Evolutionary conservation across 1,284 basidiomycete species (phyloP).

Genomic region (Puccinia sorghi): DNA sequence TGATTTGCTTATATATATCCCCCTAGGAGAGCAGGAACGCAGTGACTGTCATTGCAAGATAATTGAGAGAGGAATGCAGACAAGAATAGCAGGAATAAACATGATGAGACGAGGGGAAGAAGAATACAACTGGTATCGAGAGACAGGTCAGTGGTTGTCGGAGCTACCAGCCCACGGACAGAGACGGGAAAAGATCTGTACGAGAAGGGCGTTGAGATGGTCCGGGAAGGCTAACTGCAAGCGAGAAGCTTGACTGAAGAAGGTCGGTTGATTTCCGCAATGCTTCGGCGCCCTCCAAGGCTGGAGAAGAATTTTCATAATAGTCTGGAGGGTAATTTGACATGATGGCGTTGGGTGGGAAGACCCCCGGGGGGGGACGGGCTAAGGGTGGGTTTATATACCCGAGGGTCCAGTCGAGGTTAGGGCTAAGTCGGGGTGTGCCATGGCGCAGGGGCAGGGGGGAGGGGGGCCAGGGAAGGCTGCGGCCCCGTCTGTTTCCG

Average conservation of each 20-base stretch:
- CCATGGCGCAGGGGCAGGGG: neutral
- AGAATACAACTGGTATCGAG: too few species aligned
- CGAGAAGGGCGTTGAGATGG: constrained; percentile 40
- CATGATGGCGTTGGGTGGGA: constrained; percentile 40
- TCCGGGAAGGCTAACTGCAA: neutral
- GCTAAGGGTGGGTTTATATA: neutral
- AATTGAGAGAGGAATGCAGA: too few species aligned
- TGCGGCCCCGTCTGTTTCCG: neutral
- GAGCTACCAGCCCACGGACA: constrained; percentile 49
- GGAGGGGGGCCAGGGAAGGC: neutral
- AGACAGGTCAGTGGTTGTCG: constrained; percentile 2
- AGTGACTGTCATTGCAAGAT: too few species aligned
- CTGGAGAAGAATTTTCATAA: neutral
- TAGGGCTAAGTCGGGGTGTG: neutral
- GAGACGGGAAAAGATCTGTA: constrained; percentile 2
- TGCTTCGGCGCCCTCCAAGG: constrained; percentile 48
- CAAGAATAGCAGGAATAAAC: neutral
- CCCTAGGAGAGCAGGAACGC: too few species aligned
- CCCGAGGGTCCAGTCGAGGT: neutral
- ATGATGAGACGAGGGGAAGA: neutral
- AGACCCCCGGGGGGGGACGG: too few species aligned
- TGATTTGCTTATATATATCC: too few species aligned
- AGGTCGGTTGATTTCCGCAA: constrained; percentile 36
- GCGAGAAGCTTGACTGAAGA: neutral
- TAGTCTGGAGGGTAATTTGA: constrained; percentile 49